Base-by-base conservation (phyloP, 2,329 filamentous ascomycete genomes). In the Colletotrichum zoysiae region DNA sequence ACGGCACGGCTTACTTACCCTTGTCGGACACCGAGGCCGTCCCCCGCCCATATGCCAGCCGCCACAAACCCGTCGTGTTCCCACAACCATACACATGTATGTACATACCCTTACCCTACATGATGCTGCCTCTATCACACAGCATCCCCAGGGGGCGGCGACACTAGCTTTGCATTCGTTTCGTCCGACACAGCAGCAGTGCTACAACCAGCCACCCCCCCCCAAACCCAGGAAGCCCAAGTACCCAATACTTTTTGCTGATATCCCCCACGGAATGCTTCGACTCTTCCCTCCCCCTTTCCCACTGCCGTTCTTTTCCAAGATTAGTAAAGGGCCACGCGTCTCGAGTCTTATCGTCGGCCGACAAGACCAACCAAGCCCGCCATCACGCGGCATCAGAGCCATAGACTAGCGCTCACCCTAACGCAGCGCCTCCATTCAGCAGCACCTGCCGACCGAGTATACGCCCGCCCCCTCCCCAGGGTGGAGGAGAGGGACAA, bases 361-460 rank as follows among this genome's bases (percentile, higher is more conserved):
- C 60, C 38, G 53, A 53, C 60, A n/a, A 53, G 33, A 53, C 48
- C 48, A 53, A 42, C 35, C 35, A n/a, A 40, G 51, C 23, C 46
- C 60, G 16, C 60, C 33, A 62, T 62, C 60, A 63, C 60, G 60
- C 60, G 60, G 56, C 60, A 33, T 35, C 60, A 63, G 46, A 30
- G 46, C 51, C 16, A 63, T n/a, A 63, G 46, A 42, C 60, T 63
- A 63, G 51, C 33, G 60, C 60, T 30, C 46, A 63, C 16, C 35
- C 48, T 63, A 51, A 63, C 18, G 60, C 60, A 53, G 20, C 60
- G 46, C 33, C 59, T 46, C 26, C 26, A 30, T 23, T 12, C 46
- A 62, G n/a, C 33, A 18, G 26, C 26, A 26, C 26, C 26, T 26
- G 26, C 46, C 46, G 46, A 33, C 46, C 33, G 60, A 30, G 30